These are phyloP conservation scores for Dictyophora rubrovolvata DNA, from an alignment of 768 basidiomycete species.

Conservation along the genomic window DNA sequence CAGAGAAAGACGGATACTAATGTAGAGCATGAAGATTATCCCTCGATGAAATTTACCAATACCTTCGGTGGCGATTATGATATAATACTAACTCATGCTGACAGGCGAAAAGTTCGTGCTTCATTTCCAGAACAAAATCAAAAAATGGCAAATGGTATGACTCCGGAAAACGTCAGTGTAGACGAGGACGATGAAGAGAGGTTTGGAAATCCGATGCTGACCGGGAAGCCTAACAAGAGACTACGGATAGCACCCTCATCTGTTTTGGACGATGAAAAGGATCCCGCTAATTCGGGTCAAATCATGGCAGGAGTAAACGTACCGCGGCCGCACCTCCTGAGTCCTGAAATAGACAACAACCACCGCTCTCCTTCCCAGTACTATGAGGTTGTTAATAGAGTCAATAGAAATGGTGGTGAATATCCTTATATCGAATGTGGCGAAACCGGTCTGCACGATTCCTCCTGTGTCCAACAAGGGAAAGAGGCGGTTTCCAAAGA, in stretches of 20 bases:
- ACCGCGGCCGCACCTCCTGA: background rate
- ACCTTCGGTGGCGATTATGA: conserved; percentile 13
- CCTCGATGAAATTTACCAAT: background rate
- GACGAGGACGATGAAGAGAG: background rate
- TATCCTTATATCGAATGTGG: background rate
- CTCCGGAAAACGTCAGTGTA: background rate
- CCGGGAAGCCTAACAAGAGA: background rate
- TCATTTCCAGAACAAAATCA: background rate
- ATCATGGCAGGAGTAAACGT: background rate
- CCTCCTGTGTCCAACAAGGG: background rate
- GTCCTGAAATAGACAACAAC: background rate
- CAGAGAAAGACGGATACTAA: background rate
- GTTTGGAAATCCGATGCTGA: background rate
- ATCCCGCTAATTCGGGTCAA: background rate
- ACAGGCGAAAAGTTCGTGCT: conserved; percentile 21
- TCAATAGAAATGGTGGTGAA: background rate
- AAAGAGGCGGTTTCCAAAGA: background rate
- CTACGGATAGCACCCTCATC: background rate
- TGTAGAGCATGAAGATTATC: conserved; percentile 13
- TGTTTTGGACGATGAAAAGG: background rate
- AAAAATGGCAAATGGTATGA: background rate
- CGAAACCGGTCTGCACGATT: background rate
- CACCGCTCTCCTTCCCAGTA: background rate
- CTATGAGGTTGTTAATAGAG: background rate
- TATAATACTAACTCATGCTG: conserved; percentile 33